phyloP scores from a whole-genome alignment of 2,329 filamentous ascomycete species.

The Penicillium sp. region DNA sequence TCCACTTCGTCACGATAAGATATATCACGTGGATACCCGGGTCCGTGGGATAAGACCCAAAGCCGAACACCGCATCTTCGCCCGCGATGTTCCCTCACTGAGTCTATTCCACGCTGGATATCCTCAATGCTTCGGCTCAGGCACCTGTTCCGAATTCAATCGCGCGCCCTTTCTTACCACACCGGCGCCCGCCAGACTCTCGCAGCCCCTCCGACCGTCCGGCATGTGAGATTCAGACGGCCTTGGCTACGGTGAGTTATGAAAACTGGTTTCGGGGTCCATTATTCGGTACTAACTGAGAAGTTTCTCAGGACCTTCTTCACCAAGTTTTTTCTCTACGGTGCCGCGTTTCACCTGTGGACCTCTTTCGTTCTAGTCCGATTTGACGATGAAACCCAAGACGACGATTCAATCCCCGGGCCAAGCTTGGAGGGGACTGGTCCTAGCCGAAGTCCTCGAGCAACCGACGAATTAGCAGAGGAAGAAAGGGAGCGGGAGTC shows the following conservation, averaged over 20 bases:
- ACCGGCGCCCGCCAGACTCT: constrained; percentile 18
- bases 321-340: constrained; percentile 30
- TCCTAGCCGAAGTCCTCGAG: background rate
- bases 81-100: background rate
- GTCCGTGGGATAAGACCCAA: background rate
- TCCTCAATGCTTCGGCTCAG: constrained; percentile 36
- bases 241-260: constrained; percentile 34
- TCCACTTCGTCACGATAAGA: background rate
- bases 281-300: background rate
- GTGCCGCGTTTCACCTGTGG: constrained; percentile 35
- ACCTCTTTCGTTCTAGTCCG: constrained; percentile 31
- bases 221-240: constrained; percentile 34
- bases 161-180: constrained; percentile 20
- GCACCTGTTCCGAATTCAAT: constrained; percentile 27
- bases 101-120: constrained; percentile 6
- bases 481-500: constrained; percentile 21
- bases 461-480: constrained; percentile 3
- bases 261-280: background rate
- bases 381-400: constrained; percentile 27
- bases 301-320: constrained; percentile 26
- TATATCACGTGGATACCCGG: background rate
- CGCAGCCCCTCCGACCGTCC: constrained; percentile 23
- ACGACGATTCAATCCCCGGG: constrained; percentile 16
- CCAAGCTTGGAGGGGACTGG: background rate
- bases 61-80: background rate